Evolutionary conservation across 768 basidiomycete species (phyloP).

Genomic region (Tylopilus cervinicoccineus): DNA sequence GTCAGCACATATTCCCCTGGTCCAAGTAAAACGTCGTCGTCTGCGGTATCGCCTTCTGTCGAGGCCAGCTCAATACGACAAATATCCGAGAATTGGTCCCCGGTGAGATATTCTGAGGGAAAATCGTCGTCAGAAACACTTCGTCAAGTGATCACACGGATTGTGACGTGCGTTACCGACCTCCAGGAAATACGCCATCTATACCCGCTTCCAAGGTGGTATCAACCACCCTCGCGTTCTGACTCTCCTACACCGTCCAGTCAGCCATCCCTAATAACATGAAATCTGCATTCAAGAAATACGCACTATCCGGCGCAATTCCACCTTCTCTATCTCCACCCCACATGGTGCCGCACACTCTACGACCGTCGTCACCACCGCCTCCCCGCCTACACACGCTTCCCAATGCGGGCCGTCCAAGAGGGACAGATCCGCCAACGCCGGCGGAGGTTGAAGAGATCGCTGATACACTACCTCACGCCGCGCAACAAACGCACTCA

Average conservation of each 20-base stretch:
- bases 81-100: conserved; percentile 59
- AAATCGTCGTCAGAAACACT: conserved; percentile 1
- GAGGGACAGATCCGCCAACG: conserved; percentile 49
- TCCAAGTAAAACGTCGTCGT: conserved; percentile 36
- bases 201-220: conserved; percentile 47
- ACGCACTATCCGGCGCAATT: conserved; percentile 47
- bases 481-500: conserved; percentile 53
- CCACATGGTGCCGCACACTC: conserved; percentile 54
- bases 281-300: background rate
- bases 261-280: background rate
- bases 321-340: conserved; percentile 48
- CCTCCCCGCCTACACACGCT: conserved; percentile 50
- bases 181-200: conserved; percentile 44
- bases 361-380: conserved; percentile 48
- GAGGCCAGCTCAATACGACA: conserved; percentile 49
- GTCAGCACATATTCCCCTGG: conserved; percentile 57
- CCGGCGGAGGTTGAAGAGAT: conserved; percentile 37
- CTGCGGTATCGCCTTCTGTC: conserved; percentile 35
- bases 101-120: conserved; percentile 56
- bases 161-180: conserved; percentile 25
- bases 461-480: conserved; percentile 56
- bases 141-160: background rate
- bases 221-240: conserved; percentile 44
- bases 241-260: conserved; percentile 35
- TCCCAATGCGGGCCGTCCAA: conserved; percentile 52